Evolutionary conservation across 257 asterid genomes (phyloP).

Genomic region (Capsicum rhomboideum): DNA sequence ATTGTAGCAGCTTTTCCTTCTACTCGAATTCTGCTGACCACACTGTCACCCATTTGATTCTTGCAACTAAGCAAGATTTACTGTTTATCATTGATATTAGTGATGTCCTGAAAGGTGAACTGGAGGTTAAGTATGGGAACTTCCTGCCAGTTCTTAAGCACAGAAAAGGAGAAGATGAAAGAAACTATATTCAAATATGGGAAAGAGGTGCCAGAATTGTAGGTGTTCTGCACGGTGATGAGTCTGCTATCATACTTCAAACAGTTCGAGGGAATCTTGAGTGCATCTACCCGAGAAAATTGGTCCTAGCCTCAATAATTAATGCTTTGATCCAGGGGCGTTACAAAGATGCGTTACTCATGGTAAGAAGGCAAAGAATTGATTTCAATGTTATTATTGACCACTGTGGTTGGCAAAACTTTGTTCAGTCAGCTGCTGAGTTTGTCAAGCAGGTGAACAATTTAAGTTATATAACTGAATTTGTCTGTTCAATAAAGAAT

Average conservation of each 20-base stretch:
- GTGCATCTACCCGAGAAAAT: constrained; percentile 84
- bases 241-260: constrained; percentile 84
- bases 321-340: constrained; percentile 67
- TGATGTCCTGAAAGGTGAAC: constrained; percentile 54
- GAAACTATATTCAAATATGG: constrained; percentile 59
- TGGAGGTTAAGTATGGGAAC: constrained; percentile 60
- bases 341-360: constrained; percentile 71
- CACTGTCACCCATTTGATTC: constrained; percentile 62
- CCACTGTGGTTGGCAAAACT: constrained; percentile 78
- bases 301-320: constrained; percentile 71
- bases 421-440: constrained; percentile 57
- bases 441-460: constrained; percentile 77
- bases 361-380: constrained; percentile 89
- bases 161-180: constrained; percentile 46
- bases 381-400: constrained; percentile 89
- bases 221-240: constrained; percentile 91
- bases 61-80: constrained; percentile 78
- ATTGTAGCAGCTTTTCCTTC: constrained; percentile 75
- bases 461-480: constrained; percentile 76
- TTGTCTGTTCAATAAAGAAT: constrained; percentile 67
- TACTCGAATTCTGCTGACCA: constrained; percentile 70
- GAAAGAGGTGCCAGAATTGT: constrained; percentile 75
- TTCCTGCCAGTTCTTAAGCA: constrained; percentile 55
- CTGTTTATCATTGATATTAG: constrained; percentile 66
- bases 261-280: constrained; percentile 94